A percentile compares a stretch with the other conserved stretches of the same genome.
Conservation (phyloP, 140 eudicot genomes). For the Ambrosia hybrid region DNA sequence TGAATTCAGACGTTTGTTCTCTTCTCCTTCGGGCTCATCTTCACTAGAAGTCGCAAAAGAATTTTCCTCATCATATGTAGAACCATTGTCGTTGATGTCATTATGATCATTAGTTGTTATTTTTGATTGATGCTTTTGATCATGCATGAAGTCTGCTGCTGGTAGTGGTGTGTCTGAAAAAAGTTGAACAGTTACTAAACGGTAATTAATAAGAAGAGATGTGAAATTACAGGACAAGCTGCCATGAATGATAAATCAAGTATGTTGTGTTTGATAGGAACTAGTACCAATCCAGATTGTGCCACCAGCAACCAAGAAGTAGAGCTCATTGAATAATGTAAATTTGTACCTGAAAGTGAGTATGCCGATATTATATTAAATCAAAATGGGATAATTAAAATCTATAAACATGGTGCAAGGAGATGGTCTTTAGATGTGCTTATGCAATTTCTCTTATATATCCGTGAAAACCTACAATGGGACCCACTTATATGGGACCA, state of each 20-base stretch:
- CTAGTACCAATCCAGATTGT: conserved; percentile 90
- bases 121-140: conserved; percentile 23
- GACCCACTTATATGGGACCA: no score
- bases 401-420: background rate
- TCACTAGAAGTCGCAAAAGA: conserved; percentile 31
- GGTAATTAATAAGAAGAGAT: background rate
- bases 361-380: background rate
- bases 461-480: no score
- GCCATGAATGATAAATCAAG: background rate
- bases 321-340: conserved; percentile 92
- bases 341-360: conserved; percentile 76
- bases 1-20: conserved; percentile 6
- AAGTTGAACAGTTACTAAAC: background rate
- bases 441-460: no score
- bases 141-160: conserved; percentile 42
- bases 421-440: no score
- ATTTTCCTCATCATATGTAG: conserved; percentile 25
- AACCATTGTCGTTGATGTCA: conserved; percentile 15
- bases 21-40: conserved; percentile 34
- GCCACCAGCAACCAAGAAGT: conserved; percentile 96
- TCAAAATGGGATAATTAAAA: background rate
- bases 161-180: conserved; percentile 63
- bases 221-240: background rate
- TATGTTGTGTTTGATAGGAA: background rate
- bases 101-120: conserved; percentile 21